These are phyloP conservation scores for Cryptosporidium ubiquitum DNA, from an alignment of 169 alveolate genomes.

Conservation along the genomic window DNA sequence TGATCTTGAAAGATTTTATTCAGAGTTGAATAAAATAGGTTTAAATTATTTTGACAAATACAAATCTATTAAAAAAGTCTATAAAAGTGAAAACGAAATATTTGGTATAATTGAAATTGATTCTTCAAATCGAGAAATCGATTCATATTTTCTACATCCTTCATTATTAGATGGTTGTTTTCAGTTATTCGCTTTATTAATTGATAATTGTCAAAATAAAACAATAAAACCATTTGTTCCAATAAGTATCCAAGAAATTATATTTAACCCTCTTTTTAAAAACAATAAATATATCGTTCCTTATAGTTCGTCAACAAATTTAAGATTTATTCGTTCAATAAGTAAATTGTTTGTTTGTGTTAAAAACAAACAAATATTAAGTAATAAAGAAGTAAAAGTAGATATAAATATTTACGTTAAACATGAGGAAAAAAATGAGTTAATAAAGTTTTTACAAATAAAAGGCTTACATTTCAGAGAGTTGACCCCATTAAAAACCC, in stretches of 20 bases:
- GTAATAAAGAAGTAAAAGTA: neutral
- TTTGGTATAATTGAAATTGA: constrained; percentile 42
- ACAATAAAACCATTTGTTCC: constrained; percentile 28
- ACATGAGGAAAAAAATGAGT: neutral
- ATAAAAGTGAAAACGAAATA: neutral
- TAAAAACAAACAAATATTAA: constrained; percentile 16
- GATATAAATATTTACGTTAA: constrained; percentile 22
- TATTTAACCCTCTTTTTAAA: neutral
- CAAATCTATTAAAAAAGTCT: constrained; percentile 23
- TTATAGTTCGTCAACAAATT: neutral
- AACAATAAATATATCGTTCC: constrained; percentile 1
- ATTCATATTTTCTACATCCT: constrained; percentile 27
- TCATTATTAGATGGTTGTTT: constrained; percentile 70
- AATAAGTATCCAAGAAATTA: neutral
- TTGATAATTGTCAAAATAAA: neutral
- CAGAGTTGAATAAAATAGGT: neutral
- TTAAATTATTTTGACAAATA: constrained; percentile 13
- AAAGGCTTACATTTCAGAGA: neutral
- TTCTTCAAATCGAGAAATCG: neutral
- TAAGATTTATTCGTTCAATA: constrained; percentile 12
- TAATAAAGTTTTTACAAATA: neutral
- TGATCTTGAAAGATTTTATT: constrained; percentile 12
- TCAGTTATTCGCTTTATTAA: constrained; percentile 35
- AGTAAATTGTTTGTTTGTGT: constrained; percentile 1
- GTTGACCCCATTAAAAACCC: neutral